phyloP scores from a whole-genome alignment of 2,329 filamentous ascomycete genomes.

The Colletotrichum kahawae region DNA sequence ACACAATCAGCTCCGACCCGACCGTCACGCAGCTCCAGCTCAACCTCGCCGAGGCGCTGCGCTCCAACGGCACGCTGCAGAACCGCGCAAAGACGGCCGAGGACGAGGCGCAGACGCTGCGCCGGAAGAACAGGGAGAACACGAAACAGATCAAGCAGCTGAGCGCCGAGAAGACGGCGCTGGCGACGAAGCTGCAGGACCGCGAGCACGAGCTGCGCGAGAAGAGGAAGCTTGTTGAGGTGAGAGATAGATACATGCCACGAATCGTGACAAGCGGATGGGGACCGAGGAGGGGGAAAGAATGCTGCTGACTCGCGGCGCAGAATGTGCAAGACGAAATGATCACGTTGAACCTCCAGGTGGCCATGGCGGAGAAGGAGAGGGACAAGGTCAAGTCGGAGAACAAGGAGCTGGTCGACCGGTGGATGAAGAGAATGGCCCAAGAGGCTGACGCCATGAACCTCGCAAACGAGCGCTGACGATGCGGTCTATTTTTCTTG shows the following conservation, averaged over 20 bases:
- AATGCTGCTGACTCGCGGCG: not conserved
- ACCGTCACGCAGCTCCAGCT: conserved; percentile 59
- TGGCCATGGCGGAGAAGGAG: conserved; percentile 84
- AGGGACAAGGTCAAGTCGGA: conserved; percentile 76
- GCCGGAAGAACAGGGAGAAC: conserved; percentile 64
- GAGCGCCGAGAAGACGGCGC: conserved; percentile 62
- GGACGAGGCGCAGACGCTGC: conserved; percentile 68
- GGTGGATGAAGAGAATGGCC: conserved; percentile 90
- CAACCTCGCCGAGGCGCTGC: conserved; percentile 79
- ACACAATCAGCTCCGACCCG: conserved; percentile 31
- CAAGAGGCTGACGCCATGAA: conserved; percentile 92
- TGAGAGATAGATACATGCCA: conserved; percentile 31
- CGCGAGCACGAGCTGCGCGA: conserved; percentile 83
- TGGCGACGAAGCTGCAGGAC: conserved; percentile 75
- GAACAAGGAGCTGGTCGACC: conserved; percentile 86
- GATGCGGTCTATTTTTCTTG: conserved; percentile 1
- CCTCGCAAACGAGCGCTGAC: conserved; percentile 54
- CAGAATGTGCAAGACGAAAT: conserved; percentile 92
- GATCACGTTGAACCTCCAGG: conserved; percentile 83
- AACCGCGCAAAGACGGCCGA: conserved; percentile 66
- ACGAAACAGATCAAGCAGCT: conserved; percentile 65
- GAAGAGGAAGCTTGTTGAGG: conserved; percentile 83
- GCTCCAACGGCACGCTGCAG: conserved; percentile 73
- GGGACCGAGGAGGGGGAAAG: not conserved
- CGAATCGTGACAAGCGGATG: too few species aligned